These are phyloP conservation scores for Neckera pumila DNA, from an alignment of 225 moss, liverwort and hornwort species.

Conservation along the genomic window DNA sequence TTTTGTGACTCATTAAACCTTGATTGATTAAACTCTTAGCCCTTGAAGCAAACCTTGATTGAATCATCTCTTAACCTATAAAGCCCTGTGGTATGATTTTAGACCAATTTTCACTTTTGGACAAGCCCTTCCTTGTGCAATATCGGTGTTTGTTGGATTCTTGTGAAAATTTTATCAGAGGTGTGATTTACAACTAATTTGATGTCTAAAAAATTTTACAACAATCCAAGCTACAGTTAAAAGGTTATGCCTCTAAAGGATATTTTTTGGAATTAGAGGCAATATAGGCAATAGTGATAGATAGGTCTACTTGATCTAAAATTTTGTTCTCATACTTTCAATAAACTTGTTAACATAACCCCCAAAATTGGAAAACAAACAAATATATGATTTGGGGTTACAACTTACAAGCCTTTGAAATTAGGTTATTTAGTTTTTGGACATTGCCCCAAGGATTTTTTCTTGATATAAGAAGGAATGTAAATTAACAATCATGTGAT, in stretches of 20 bases:
- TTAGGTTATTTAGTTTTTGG: background rate
- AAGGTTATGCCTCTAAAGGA: background rate
- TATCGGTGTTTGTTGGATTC: background rate
- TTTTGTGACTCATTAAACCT: background rate
- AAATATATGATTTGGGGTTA: background rate
- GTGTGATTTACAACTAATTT: background rate
- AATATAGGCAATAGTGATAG: background rate
- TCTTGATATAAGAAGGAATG: background rate
- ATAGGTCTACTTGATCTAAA: background rate
- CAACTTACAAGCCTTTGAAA: background rate
- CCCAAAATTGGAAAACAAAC: background rate
- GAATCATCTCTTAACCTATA: rapidly evolving
- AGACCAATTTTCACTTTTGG: background rate
- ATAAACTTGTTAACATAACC: background rate
- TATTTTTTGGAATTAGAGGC: no score
- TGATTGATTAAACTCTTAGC: background rate
- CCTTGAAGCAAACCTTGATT: background rate
- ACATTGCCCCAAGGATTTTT: background rate
- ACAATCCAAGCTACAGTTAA: background rate
- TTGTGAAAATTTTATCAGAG: background rate
- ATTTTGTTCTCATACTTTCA: background rate
- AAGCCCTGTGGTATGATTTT: background rate
- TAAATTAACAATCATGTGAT: background rate
- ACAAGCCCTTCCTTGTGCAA: rapidly evolving
- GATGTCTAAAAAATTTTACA: background rate